Percentiles rank a stretch among this genome's conserved stretches.
phyloP scores from a whole-genome alignment of 2,329 filamentous ascomycete genomes.

The Thyridium curvatum region DNA sequence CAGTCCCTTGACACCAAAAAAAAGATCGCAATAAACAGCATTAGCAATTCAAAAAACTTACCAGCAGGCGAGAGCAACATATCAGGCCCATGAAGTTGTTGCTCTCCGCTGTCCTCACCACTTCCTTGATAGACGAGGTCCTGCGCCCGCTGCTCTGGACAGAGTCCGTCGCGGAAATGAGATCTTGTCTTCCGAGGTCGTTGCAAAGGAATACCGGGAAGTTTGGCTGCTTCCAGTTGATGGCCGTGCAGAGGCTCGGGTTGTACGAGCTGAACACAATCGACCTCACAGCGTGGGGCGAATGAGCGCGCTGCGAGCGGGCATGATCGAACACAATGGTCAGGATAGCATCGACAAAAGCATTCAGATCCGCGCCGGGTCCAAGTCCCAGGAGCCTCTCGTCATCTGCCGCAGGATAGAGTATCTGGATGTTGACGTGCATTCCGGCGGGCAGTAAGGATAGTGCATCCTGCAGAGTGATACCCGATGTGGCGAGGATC shows the following conservation, averaged over 20 bases:
- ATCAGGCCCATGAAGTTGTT: constrained; percentile 99
- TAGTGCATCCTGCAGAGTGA: constrained; percentile 75
- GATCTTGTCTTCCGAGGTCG: constrained; percentile 65
- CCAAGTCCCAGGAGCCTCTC: constrained; percentile 65
- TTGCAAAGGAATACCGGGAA: constrained; percentile 96
- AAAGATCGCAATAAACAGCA: too few relatives aligned
- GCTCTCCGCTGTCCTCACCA: constrained; percentile 82
- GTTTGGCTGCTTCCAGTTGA: constrained; percentile 99
- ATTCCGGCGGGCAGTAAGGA: constrained; percentile 68
- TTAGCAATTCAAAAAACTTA: constrained; percentile 44
- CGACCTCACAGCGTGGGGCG: constrained; percentile 70
- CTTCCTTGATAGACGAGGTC: constrained; percentile 87
- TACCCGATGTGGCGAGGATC: constrained; percentile 66
- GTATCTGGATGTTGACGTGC: constrained; percentile 85
- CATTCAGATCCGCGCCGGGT: constrained; percentile 76
- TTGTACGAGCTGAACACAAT: constrained; percentile 96
- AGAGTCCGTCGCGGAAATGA: constrained; percentile 21
- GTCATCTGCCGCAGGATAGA: constrained; percentile 75
- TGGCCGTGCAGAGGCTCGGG: constrained; percentile 77
- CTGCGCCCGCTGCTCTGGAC: constrained; percentile 57
- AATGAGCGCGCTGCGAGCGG: constrained; percentile 55
- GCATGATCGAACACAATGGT: constrained; percentile 89
- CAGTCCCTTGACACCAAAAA: too few relatives aligned
- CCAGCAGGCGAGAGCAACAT: constrained; percentile 79
- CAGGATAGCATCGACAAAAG: constrained; percentile 77